These are phyloP conservation scores for Yamadazyma philogaea DNA, from an alignment of 805 yeast species.

Conservation along the genomic window DNA sequence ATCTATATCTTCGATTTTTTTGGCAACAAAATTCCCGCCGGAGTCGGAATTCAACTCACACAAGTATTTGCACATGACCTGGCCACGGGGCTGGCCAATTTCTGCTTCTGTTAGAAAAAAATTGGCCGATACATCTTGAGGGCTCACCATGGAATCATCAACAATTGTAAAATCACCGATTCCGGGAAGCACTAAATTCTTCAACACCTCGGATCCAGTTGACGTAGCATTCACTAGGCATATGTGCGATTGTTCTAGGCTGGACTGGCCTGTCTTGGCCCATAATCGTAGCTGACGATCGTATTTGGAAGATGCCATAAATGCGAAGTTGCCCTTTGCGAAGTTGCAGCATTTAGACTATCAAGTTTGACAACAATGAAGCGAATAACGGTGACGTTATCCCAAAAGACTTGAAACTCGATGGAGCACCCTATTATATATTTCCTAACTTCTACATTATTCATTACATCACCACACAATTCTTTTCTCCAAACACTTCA, in stretches of 20 bases:
- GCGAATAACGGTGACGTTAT: no score
- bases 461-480: slow-evolving; percentile 13
- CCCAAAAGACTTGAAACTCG: no score
- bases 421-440: no score
- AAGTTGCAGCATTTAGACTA: neutral
- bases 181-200: slow-evolving; percentile 76
- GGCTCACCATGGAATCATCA: slow-evolving; percentile 36
- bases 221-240: slow-evolving; percentile 58
- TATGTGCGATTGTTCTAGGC: slow-evolving; percentile 54
- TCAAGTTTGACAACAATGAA: neutral
- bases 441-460: neutral
- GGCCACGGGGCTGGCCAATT: slow-evolving; percentile 41
- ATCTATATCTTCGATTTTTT: slow-evolving; percentile 7
- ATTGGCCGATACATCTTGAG: slow-evolving; percentile 51
- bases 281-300: slow-evolving; percentile 89
- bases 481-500: slow-evolving; percentile 19
- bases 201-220: slow-evolving; percentile 64
- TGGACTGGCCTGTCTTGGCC: slow-evolving; percentile 73
- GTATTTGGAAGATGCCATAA: slow-evolving; percentile 45
- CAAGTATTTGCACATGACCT: slow-evolving; percentile 38
- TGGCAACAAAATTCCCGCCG: slow-evolving; percentile 27
- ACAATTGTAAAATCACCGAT: slow-evolving; percentile 63
- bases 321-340: slow-evolving; percentile 16
- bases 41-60: slow-evolving; percentile 63
- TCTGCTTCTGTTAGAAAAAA: slow-evolving; percentile 55